Evolutionary conservation across 768 basidiomycete genomes (phyloP), one percentile per base, ranked within the genome.

Genomic region (Naganishia kalamii): DNA sequence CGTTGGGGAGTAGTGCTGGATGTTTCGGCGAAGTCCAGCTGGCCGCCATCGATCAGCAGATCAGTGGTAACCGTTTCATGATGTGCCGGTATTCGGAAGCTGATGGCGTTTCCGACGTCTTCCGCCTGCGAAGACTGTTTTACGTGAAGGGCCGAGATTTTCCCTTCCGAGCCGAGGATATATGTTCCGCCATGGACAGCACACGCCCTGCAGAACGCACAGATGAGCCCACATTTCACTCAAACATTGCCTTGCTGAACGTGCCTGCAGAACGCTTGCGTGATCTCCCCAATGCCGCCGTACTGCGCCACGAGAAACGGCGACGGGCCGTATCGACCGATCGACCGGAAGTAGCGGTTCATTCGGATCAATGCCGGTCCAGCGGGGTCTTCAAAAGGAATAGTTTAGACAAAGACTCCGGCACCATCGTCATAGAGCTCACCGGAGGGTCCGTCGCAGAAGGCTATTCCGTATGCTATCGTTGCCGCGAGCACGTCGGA

Each of bases 281-380:
- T 84, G 12, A 97, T 85, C 72, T 97, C 94, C 4, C 94, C 94
- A 0, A 87, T 82, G 21, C 92, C 90, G 19, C 94, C 94, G 74
- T 96, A 97, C 70, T 96, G 91, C 0, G 91, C 91, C n/a, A 98
- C 82, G 17, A 98, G 84, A 79, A 92, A 97, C 1, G 92, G 86
- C 0, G 86, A 86, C n/a, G 66, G 83, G 76, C 93, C 93, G 72
- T 96, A 97, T 32, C 90, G 83, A 2, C 93, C 92, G 19, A 85
- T 79, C 0, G 92, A 90, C 51, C 82, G 85, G 15, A 97, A 81
- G 74, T 89, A 92, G 25, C 81, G 79, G 7, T 86, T 84, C 12
- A 92, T 79, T 7, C 92, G 86, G n/a, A 77, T 75, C 8, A 98
- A 78, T 1, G 88, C 84, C 1, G 83, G 81, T 8, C 85, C 72